Percentiles rank a stretch among this genome's conserved stretches.
phyloP scores from a whole-genome alignment of 2,329 filamentous ascomycete genomes.

The Aurifilum marmelostoma region DNA sequence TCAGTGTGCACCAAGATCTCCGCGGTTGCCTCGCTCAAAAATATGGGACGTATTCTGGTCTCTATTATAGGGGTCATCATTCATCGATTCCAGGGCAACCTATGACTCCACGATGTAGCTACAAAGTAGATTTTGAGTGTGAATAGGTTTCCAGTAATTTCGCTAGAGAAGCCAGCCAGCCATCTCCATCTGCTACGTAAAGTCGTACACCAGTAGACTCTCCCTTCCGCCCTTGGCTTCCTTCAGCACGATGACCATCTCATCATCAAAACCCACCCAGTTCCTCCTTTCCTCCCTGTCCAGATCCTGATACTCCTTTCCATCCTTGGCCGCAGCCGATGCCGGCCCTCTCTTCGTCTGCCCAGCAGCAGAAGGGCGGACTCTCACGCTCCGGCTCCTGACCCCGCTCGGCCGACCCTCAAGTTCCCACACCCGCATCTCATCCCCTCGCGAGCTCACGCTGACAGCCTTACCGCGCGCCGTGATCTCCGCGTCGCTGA shows the following conservation, averaged over 20 bases:
- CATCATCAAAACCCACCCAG: slow-evolving; percentile 88
- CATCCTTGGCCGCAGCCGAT: neutral
- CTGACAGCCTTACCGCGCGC: slow-evolving; percentile 86
- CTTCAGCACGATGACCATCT: slow-evolving; percentile 85
- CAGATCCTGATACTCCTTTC: slow-evolving; percentile 2
- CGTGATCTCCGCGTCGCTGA: slow-evolving; percentile 83
- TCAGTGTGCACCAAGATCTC: slow-evolving; percentile 47
- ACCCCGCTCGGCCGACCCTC: slow-evolving; percentile 62
- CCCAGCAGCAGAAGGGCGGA: slow-evolving; percentile 37
- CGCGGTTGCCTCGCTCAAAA: too few relatives aligned
- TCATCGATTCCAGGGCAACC: neutral
- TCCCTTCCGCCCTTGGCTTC: slow-evolving; percentile 70
- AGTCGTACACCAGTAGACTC: slow-evolving; percentile 83
- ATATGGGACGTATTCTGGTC: too few relatives aligned
- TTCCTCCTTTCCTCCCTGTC: slow-evolving; percentile 53
- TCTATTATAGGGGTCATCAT: neutral
- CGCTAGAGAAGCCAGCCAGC: too few relatives aligned
- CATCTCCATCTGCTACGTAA: slow-evolving; percentile 56
- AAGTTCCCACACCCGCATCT: slow-evolving; percentile 86
- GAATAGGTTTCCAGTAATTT: too few relatives aligned
- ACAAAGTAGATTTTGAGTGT: too few relatives aligned
- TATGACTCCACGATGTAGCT: neutral
- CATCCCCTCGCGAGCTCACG: slow-evolving; percentile 78
- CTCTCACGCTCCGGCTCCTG: slow-evolving; percentile 52
- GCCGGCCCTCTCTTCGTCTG: slow-evolving; percentile 27